Evolutionary conservation across 202 grass and related monocot genomes (phyloP).

Genomic region (Brachypodium distachyon): DNA sequence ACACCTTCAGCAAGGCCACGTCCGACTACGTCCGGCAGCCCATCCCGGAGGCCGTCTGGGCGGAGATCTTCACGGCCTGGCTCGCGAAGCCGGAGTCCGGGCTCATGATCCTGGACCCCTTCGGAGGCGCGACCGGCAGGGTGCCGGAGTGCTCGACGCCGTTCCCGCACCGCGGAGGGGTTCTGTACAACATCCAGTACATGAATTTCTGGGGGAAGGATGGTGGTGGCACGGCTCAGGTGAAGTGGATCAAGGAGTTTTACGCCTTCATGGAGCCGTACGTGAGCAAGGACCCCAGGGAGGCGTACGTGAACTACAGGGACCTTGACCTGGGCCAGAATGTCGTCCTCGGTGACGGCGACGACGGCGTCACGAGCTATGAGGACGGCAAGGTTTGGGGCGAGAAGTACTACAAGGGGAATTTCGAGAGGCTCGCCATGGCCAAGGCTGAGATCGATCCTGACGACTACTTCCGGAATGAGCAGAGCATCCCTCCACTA

Average conservation of each 20-base stretch:
- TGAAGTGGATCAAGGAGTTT: constrained; percentile 19
- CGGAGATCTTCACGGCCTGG: neutral
- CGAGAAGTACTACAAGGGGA: constrained; percentile 17
- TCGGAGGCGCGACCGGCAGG: neutral
- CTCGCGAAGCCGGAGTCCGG: neutral
- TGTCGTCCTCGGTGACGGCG: neutral
- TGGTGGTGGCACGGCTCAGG: neutral
- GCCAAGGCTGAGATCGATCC: constrained; percentile 34
- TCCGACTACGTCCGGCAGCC: constrained; percentile 46
- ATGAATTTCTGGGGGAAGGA: neutral
- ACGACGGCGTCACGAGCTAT: neutral
- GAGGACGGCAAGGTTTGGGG: constrained; percentile 1
- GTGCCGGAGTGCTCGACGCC: neutral
- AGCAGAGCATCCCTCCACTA: constrained; percentile 40
- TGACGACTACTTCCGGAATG: constrained; percentile 19
- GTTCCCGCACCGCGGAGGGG: constrained; percentile 32
- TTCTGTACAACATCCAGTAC: constrained; percentile 32
- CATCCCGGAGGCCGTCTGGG: neutral
- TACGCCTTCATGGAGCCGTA: constrained; percentile 7
- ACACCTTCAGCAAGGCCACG: constrained; percentile 23
- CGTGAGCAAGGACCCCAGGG: neutral
- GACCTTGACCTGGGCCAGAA: neutral
- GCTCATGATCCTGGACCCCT: constrained; percentile 13
- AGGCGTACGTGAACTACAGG: neutral
- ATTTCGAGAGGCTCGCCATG: neutral